Conservation (phyloP, 257 asterid species). For the Linderniella brevidens region DNA sequence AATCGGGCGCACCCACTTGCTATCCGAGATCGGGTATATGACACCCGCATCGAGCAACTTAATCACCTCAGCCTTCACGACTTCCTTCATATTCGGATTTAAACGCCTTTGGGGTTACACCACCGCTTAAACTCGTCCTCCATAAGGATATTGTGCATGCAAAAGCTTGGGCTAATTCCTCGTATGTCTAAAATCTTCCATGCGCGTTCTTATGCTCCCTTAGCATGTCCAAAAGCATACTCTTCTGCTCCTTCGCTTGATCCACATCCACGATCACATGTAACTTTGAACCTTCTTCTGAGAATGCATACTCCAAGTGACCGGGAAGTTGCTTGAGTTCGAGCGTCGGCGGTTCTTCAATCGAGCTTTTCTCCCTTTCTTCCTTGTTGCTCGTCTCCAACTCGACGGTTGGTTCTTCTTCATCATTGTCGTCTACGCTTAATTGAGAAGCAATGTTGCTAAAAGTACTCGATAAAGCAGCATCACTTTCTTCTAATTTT, state of each 20-base stretch:
- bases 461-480: too few species aligned
- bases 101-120: neutral
- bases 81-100: neutral
- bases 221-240: neutral
- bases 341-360: neutral
- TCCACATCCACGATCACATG: neutral
- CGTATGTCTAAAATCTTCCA: neutral
- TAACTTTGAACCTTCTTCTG: neutral
- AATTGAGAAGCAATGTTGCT: too few species aligned
- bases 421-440: too few species aligned
- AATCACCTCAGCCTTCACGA: neutral
- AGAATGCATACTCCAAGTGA: neutral
- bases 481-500: too few species aligned
- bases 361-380: neutral
- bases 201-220: neutral
- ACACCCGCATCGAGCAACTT: conserved; percentile 1
- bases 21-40: conserved; percentile 3
- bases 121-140: neutral
- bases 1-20: neutral
- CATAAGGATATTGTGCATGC: neutral
- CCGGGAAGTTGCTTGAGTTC: neutral
- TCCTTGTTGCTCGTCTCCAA: too few species aligned
- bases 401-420: neutral
- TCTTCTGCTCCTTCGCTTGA: neutral
- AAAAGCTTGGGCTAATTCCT: neutral